Conservation (phyloP, 306 rosid genomes). For the Dryas alaskensis region DNA sequence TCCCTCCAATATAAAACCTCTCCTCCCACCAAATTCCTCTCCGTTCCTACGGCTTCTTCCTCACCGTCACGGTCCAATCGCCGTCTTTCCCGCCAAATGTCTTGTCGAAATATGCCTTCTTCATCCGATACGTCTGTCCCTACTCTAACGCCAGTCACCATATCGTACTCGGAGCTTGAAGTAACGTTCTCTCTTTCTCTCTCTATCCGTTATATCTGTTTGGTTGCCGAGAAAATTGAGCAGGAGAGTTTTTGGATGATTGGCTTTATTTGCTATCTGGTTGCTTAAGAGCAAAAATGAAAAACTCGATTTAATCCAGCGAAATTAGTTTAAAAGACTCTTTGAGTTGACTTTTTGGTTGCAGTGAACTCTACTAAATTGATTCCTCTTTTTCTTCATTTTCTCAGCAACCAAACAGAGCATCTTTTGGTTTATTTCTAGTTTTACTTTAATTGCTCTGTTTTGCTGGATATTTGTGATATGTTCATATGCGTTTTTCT, state of each 20-base stretch:
- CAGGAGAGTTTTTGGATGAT: neutral
- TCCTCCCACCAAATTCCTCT: constrained; percentile 11
- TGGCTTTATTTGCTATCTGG: neutral
- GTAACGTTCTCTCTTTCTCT: constrained; percentile 36
- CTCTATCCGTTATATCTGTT: neutral
- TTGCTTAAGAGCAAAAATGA: neutral
- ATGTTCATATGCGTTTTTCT: constrained; percentile 3
- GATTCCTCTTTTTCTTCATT: neutral
- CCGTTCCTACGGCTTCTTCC: constrained; percentile 31
- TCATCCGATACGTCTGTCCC: constrained; percentile 44
- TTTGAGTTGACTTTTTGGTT: neutral
- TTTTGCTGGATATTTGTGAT: constrained; percentile 3
- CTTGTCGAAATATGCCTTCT: constrained; percentile 36
- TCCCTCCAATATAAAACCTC: constrained; percentile 1
- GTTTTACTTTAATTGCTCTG: neutral
- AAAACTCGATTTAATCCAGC: neutral
- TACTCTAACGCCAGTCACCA: constrained; percentile 50
- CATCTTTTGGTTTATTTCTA: neutral
- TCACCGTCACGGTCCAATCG: constrained; percentile 33
- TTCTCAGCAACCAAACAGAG: neutral
- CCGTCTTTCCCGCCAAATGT: constrained; percentile 35
- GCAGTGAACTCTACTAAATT: neutral
- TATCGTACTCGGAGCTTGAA: constrained; percentile 63
- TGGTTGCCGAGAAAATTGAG: neutral
- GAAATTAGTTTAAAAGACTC: neutral